phyloP scores from a whole-genome alignment of 163 green algal species.

The Scenedesmus sp. region DNA sequence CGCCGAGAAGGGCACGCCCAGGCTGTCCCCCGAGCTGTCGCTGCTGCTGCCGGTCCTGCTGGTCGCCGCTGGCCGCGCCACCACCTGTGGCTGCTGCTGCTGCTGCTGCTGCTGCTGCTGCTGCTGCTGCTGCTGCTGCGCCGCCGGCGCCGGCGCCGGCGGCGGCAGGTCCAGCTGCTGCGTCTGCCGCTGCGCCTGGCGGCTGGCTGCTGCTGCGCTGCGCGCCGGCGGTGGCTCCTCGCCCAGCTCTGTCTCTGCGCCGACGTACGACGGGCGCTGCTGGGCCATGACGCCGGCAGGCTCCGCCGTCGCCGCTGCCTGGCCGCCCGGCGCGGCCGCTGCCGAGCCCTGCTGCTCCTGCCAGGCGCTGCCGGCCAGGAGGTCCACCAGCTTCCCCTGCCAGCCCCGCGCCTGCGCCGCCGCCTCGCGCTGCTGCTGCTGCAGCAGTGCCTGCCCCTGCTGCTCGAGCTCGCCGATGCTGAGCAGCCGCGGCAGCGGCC shows the following conservation, averaged over 20 bases:
- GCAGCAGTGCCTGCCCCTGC: slow-evolving; percentile 2
- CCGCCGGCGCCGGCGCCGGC: not conserved
- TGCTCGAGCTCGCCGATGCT: slow-evolving; percentile 8
- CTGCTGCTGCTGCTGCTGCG: slow-evolving; percentile 23
- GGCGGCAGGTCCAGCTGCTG: not conserved
- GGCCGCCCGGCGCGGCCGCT: no score
- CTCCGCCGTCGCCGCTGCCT: no score
- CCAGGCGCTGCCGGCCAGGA: no score
- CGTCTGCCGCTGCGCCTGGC: not conserved
- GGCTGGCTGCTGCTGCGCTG: no score
- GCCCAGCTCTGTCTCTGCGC: no score
- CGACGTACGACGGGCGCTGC: no score
- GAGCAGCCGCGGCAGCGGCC: slow-evolving; percentile 14
- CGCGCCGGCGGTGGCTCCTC: no score
- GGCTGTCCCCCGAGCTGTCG: not conserved
- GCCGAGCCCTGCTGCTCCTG: no score
- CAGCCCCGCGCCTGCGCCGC: no score
- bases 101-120: slow-evolving; percentile 23
- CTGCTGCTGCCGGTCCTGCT: slow-evolving; percentile 9
- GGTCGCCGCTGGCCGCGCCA: not conserved
- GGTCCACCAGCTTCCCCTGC: no score
- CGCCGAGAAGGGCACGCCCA: no score
- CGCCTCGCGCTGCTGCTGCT: slow-evolving; percentile 13
- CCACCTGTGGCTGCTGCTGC: not conserved
- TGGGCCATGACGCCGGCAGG: no score